These are phyloP conservation scores for Salix exigua DNA, from an alignment of 345 rosid species.

Conservation along the genomic window DNA sequence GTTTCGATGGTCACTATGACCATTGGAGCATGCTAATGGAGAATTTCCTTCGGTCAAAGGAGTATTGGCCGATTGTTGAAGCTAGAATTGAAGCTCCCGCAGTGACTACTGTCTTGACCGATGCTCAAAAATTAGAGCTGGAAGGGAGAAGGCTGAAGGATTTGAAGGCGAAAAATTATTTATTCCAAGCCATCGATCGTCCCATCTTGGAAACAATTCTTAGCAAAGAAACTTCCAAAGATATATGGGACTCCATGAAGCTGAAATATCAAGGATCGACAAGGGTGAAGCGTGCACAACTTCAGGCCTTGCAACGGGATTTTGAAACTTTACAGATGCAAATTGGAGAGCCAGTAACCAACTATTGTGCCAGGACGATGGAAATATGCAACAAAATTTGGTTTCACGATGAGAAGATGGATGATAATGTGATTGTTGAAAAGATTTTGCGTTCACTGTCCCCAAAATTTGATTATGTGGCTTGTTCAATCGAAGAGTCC, in stretches of 20 bases:
- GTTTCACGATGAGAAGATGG: constrained; percentile 1
- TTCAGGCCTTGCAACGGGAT: neutral
- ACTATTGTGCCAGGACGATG: constrained; percentile 8
- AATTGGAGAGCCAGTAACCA: neutral
- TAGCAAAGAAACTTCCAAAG: neutral
- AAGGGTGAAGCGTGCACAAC: neutral
- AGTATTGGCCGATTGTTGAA: too few species aligned
- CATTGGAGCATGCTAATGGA: too few species aligned
- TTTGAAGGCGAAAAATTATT: neutral
- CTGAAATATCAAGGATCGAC: constrained; percentile 1
- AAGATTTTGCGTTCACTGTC: constrained; percentile 2
- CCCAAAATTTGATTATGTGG: neutral
- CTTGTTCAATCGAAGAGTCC: neutral
- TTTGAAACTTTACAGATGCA: constrained; percentile 8
- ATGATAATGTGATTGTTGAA: constrained; percentile 10
- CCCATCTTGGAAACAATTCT: neutral
- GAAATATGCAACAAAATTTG: neutral
- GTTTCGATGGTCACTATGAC: too few species aligned
- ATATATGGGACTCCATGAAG: constrained; percentile 1
- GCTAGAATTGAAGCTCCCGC: too few species aligned
- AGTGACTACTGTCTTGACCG: too few species aligned
- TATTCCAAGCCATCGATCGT: neutral
- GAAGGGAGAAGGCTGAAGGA: too few species aligned
- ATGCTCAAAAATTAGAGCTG: too few species aligned
- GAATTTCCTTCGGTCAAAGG: too few species aligned